Conservation (phyloP, 2,329 filamentous ascomycete genomes). For the Scopulariopsis brevicaulis region DNA sequence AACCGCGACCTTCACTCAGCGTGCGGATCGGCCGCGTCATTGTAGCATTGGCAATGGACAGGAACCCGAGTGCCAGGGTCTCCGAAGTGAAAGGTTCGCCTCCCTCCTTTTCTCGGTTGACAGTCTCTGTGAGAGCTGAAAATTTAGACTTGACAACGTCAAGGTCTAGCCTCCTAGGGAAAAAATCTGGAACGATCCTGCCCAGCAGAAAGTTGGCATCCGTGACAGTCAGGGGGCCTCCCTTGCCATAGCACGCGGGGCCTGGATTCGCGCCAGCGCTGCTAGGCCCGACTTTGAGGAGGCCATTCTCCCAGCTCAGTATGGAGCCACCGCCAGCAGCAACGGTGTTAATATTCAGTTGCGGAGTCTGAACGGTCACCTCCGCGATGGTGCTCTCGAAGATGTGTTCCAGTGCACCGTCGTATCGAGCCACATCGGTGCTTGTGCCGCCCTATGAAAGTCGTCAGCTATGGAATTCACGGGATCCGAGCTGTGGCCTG, state of each 20-base stretch:
- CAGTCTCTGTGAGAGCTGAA: too few relatives aligned
- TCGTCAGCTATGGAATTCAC: neutral
- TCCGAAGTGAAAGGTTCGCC: conserved; percentile 63
- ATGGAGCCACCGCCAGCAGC: conserved; percentile 79
- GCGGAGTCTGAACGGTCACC: conserved; percentile 86
- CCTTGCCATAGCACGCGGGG: conserved; percentile 84
- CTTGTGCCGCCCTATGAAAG: conserved; percentile 50
- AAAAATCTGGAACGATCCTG: conserved; percentile 77
- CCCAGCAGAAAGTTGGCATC: conserved; percentile 85
- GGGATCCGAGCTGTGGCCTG: neutral
- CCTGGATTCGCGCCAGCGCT: conserved; percentile 83
- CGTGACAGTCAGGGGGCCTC: conserved; percentile 82
- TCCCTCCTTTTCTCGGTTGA: too few relatives aligned
- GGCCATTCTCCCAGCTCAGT: conserved; percentile 77
- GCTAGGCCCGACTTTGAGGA: conserved; percentile 85
- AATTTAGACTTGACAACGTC: too few relatives aligned
- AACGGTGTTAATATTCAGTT: conserved; percentile 91
- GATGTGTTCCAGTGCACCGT: conserved; percentile 82
- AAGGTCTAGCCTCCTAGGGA: too few relatives aligned
- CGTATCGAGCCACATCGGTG: conserved; percentile 83
- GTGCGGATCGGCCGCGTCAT: conserved; percentile 88
- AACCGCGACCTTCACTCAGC: too few relatives aligned
- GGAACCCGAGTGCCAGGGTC: conserved; percentile 79
- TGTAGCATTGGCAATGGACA: conserved; percentile 82
- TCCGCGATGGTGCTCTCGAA: conserved; percentile 91